Conservation (phyloP, 164 flowering plant genomes). For the Nelumbo lutea region DNA sequence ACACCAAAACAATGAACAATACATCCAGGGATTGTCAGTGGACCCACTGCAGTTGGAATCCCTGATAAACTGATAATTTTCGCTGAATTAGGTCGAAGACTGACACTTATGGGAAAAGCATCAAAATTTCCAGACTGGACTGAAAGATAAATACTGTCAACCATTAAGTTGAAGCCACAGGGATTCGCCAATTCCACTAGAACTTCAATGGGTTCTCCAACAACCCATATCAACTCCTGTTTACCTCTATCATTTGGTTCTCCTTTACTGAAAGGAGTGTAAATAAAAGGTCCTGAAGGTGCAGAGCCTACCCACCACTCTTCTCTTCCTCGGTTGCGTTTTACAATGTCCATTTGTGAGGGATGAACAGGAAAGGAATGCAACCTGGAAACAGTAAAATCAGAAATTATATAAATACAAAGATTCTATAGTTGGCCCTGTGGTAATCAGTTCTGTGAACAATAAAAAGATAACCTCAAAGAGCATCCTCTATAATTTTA, state of each 20-base stretch:
- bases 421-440: not conserved
- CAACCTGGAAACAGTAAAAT: constrained; percentile 47
- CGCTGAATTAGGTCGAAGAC: constrained; percentile 85
- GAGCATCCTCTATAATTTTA: too few species aligned
- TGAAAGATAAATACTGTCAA: constrained; percentile 91
- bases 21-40: constrained; percentile 85
- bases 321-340: constrained; percentile 75
- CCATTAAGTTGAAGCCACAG: constrained; percentile 89
- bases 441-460: too few species aligned
- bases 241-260: constrained; percentile 59
- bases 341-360: constrained; percentile 84
- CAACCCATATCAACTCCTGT: constrained; percentile 87
- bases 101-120: constrained; percentile 83
- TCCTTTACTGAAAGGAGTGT: constrained; percentile 98
- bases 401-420: constrained; percentile 1
- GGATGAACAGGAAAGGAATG: constrained; percentile 84
- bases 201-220: constrained; percentile 96
- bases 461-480: too few species aligned
- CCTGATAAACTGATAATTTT: constrained; percentile 87
- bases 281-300: constrained; percentile 96
- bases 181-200: constrained; percentile 96
- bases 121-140: constrained; percentile 83
- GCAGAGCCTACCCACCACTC: constrained; percentile 99
- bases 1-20: constrained; percentile 94
- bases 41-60: constrained; percentile 84